Base-by-base conservation (phyloP, 306 rosid genomes). In the Hippophae rhamnoides region DNA sequence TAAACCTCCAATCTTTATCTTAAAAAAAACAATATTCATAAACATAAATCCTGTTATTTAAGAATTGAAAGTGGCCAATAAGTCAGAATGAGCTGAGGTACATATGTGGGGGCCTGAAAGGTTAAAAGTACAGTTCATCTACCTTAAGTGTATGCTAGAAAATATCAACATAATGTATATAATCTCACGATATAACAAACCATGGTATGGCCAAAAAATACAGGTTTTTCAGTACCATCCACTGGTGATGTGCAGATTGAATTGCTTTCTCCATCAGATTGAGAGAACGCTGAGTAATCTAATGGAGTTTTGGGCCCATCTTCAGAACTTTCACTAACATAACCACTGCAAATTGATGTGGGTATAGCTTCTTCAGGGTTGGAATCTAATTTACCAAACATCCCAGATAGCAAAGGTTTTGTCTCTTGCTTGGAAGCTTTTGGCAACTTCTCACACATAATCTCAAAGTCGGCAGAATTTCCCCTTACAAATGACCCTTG, bases 181-280 rank as follows among this genome's bases (percentile, higher is more conserved):
- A 31, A 31, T 2, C 38, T 31, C 38, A 31, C 38, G 5, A 2
- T 31, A 31, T 31, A 2, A 31, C 38, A 31, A 31, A 31, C 38
- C 3, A 31, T 31, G 3, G 38, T 31, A 31, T 0, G 5, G 1
- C 38, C 38, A 31, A 31, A 31, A 31, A 31, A 4, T 31, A 31
- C 38, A 31, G 5, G 4, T 67, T 60, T n/a, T 62, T 7, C 59
- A 69, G 62, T 78, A 70, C 83, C 79, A 54, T 44, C 59, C 50
- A 14, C 63, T 27, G 69, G 74, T 49, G 76, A 66, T 65, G 57
- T 64, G 68, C 56, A 58, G 71, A 67, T 84, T 64, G 84, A 67
- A 56, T 80, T 82, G 76, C 82, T 83, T 68, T 79, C 82, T 58
- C 73, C 89, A 26, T 85, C 98, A 23, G 92, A 80, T 72, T 78